Evolutionary conservation across 225 moss, liverwort and hornwort genomes (phyloP), one percentile per base, ranked within the genome.

Genomic region (Pleurozium schreberi): DNA sequence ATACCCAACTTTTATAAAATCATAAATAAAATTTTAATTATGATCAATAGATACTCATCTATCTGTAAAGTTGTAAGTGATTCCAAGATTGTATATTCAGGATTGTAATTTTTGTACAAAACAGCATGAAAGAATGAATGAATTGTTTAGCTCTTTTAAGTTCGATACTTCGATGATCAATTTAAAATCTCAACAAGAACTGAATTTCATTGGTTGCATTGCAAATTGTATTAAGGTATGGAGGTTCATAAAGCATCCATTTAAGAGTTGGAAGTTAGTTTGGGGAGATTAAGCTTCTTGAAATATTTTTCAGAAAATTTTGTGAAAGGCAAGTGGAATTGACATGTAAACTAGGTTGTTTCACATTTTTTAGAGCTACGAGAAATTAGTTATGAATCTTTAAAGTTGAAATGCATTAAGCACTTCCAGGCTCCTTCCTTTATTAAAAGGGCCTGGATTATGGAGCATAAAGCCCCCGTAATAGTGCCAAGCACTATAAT

Each of bases 281-380:
- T 76, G 9, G 8, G 3, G 2, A 21, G 4, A 8, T 50, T 33
- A 33, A 22, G 22, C 36, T 34, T 76, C 34, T 76, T 52, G 2
- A 34, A 76, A 36, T 23, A 22, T 22, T 52, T 34, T 34, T 52
- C 0, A 34, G 0, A 8, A 49, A 34, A 5, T 13, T 34, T 1
- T 8, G 21, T 52, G 0, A 36, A 14, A 36, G 27, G 8, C 33
- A 53, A 77, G 34, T 77, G 36, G 1, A 34, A 52, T 22, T 53
- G 9, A 5, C 53, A 77, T 38, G 2, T 10, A 16, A 10, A 0
- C 5, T 0, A 55, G 0, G 7, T 55, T 26, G 16, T 38, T 78
- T 55, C 6, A 36, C 10, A 36, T 17, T 78, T 25, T 55, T 16
- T 8, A 16, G 14, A 78, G 12, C 0, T 38, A 10, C 1, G 0